Evolutionary conservation across 305 asterid genomes (phyloP), one percentile per base, ranked within the genome.

Genomic region (Fraxinus floribunda): DNA sequence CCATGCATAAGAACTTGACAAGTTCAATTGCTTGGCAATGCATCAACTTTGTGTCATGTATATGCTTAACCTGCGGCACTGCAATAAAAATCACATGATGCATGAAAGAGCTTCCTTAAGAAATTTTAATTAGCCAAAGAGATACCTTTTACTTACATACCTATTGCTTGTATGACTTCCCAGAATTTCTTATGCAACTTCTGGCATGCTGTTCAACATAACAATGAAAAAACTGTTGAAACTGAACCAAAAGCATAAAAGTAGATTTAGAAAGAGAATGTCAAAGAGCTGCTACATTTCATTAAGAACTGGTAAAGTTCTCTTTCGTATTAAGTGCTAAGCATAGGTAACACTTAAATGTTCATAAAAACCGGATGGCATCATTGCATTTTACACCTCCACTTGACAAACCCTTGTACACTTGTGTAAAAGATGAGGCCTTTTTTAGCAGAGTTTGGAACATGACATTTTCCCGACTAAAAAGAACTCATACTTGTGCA

Each of bases 1-100:
- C 87, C 29, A 15, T 22, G 84, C 90, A 88, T 72, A 88, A 80
- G 81, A 82, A 79, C 80, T 88, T 81, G 26, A 88, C 85, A 10
- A 88, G 83, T 71, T 88, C 83, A 71, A 83, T 32, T 74, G 88
- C 88, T 79, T 85, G 86, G 80, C 76, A 72, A 80, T 87, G 90
- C 79, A 38, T 83, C 82, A 79, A 34, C 79, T 85, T 87, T 29
- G 66, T 76, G 70, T 85, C 82, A 18, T 55, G 62, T 77, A 87
- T 81, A 24, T 77, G 29, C 88, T 83, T 81, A 38, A 85, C 86
- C 60, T 24, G 85, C 52, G 87, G 86, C 46, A 86, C 89, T 84
- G 84, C 87, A 77, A 75, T 22, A 46, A 29, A 79, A 55, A 81
- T 71, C 16, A 29, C 9, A 66, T 4, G 18, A 62, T 52, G 55